Evolutionary conservation across 768 basidiomycete species (phyloP), one percentile per base, ranked within the genome.

Genomic region (Crucibulum laeve): DNA sequence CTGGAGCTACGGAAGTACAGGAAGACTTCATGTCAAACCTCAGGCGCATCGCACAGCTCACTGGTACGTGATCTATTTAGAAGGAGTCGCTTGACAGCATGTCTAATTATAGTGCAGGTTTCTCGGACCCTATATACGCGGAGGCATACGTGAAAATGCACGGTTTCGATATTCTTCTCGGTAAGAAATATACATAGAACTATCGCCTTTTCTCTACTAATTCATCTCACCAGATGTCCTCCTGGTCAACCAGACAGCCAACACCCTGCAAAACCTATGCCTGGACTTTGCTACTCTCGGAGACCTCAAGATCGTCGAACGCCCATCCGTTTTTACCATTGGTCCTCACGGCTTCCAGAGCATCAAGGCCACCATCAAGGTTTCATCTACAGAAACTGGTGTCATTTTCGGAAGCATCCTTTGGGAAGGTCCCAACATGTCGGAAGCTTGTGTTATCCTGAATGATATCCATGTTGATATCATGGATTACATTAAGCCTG

Each of bases 381-480:
- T 95, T 1, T 94, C 95, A 0, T 96, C 92, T 17, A 98, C 96
- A 0, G 96, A 99, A 65, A 98, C 96, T 1, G 96, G 94, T 33
- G 94, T 97, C 48, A 96, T 97, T 53, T 98, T 98, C 51, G 96
- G 96, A 14, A 94, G 91, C 59, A 97, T 97, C 47, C 81, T 95
- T 8, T 98, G 95, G 87, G 92, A 96, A 57, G 90, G 88, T 7
- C 84, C 86, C 0, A 87, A 84, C 32, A 80, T 94, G 57, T 76
- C 84, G 0, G 94, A 96, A 57, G 82, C 84, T 15, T 92, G 87
- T 57, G 94, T 98, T 28, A 94, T 99, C 41, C 63, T 97, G 60
- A 96, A 90, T 59, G 94, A 98, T 66, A 92, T 96, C 40, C 95
- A 97, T 63, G 89, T 97, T 51, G 96, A 99, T 63, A 96, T 99